Base-by-base conservation (phyloP, 768 basidiomycete genomes). In the Pleurotus salmoneostramineus region DNA sequence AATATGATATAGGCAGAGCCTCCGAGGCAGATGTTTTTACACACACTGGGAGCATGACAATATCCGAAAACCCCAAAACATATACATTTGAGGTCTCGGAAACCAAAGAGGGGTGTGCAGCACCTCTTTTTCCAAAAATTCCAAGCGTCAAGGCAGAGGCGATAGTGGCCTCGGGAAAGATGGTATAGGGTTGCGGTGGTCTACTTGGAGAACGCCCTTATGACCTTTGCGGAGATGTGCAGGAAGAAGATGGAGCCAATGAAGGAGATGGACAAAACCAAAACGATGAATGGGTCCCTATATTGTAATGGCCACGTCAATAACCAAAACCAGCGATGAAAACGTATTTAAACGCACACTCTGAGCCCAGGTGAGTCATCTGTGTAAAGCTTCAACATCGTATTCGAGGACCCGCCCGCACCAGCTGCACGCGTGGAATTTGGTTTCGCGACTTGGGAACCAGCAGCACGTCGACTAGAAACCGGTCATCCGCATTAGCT, bases 191-290 rank as follows among this genome's bases (percentile, higher is more conserved):
- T 33, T 15, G 32, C 21, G 21, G 21, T 27, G 21, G 21, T 42
- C 43, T 80, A 95, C 73, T 93, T 94, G 63, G 91, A 88, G 73
- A 96, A 93, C 47, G 86, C 84, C 61, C 91, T 87, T 71, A 96
- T 92, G 71, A 96, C 80, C 77, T 96, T 96, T 64, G 95, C 93
- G 45, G 93, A 89, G 71, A 97, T 96, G 72, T 98, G 95, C 43
- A 97, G 89, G 88, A 96, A 97, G 85, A 98, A 97, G 70, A 97
- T 96, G 58, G 94, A 96, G 40, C 88, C 95, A 75, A 98, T 97
- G 81, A 98, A 98, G 15, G 92, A 92, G 55, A 98, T 84, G 36
- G 95, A 96, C 15, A 98, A 85, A 65, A 98, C 90, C 60, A 98
- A 86, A 62, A 97, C 95, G 65, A 97, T 95, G 77, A 93, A 98